Evolutionary conservation across 2,329 filamentous ascomycete genomes (phyloP), one percentile per base, ranked within the genome.

Genomic region (Xylaria arbuscula): DNA sequence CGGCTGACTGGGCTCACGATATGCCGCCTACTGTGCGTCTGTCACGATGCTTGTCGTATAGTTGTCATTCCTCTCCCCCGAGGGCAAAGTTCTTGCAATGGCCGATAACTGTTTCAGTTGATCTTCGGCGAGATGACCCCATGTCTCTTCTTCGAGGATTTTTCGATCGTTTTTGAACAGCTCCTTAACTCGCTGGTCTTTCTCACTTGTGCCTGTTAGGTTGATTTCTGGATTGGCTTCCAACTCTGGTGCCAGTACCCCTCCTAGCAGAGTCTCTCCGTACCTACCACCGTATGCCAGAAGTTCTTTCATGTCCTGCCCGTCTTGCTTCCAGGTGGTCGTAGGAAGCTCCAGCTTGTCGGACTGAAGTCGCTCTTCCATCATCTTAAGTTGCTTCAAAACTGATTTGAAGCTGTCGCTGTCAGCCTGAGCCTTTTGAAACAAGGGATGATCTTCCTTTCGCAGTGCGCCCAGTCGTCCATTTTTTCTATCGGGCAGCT

Each of bases 281-380:
- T 80, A 72, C 64, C 76, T 67, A 32, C 72, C 75, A n/a, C 79
- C 78, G 40, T 72, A 76, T 7, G 66, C 64, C 17, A 82, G 69
- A 40, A 81, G 53, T 15, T 77, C 75, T 54, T 74, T 75, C 42
- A 79, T 73, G 10, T 78, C 74, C 38, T 75, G 64, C 45, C 76
- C 76, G 63, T 82, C 80, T 57, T 78, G 69, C 63, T 77, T 74
- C 80, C 79, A 81, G 34, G 57, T 71, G 22, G 71, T 71, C 13
- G 69, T 69, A 2, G 77, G 77, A 7, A 76, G 69, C 3, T 72
- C 69, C 28, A 78, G 42, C 32, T 74, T 72, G 6, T 74, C 67
- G 8, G 66, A 63, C 60, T 74, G 68, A 13, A 76, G 71, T 38
- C 70, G 72, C 55, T 72, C 69, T 13, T 79, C 76, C 8, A 72